These are phyloP conservation scores for Ophiocordyceps camponoti-floridani DNA, from an alignment of 2,329 filamentous ascomycete genomes.

Conservation along the genomic window DNA sequence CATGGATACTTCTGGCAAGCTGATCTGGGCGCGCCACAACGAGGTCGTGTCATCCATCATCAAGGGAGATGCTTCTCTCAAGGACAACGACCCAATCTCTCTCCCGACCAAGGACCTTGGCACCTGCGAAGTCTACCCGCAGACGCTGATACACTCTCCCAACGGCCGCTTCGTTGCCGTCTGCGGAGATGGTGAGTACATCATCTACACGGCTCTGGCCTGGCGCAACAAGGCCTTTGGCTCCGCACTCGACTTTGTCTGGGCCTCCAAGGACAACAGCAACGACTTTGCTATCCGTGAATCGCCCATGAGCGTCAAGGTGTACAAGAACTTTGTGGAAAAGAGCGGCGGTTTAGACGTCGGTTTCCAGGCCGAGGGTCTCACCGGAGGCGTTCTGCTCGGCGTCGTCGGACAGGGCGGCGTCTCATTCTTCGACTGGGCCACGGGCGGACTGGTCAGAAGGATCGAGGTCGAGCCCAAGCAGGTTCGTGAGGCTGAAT, in stretches of 20 bases:
- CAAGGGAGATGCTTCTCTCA: constrained; percentile 68
- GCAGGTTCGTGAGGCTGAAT: constrained; percentile 13
- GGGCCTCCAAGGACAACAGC: constrained; percentile 93
- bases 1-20: constrained; percentile 90
- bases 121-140: constrained; percentile 90
- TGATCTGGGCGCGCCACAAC: constrained; percentile 90
- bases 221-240: constrained; percentile 98
- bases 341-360: constrained; percentile 79
- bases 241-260: constrained; percentile 86
- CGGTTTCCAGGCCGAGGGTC: constrained; percentile 83
- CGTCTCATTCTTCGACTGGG: constrained; percentile 94
- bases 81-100: constrained; percentile 75
- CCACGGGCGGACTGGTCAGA: constrained; percentile 71
- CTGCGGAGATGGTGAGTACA: constrained; percentile 95
- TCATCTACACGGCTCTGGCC: constrained; percentile 91
- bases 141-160: constrained; percentile 86
- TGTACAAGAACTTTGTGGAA: constrained; percentile 96
- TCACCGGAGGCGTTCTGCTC: constrained; percentile 75
- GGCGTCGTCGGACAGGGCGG: constrained; percentile 92
- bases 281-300: constrained; percentile 97
- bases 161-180: constrained; percentile 70
- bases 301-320: constrained; percentile 82
- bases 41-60: constrained; percentile 92
- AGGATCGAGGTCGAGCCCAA: constrained; percentile 69
- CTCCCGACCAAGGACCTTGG: constrained; percentile 89